These are phyloP conservation scores for Penicillium sp. DNA, from an alignment of 2,329 filamentous ascomycete genomes.

Conservation along the genomic window DNA sequence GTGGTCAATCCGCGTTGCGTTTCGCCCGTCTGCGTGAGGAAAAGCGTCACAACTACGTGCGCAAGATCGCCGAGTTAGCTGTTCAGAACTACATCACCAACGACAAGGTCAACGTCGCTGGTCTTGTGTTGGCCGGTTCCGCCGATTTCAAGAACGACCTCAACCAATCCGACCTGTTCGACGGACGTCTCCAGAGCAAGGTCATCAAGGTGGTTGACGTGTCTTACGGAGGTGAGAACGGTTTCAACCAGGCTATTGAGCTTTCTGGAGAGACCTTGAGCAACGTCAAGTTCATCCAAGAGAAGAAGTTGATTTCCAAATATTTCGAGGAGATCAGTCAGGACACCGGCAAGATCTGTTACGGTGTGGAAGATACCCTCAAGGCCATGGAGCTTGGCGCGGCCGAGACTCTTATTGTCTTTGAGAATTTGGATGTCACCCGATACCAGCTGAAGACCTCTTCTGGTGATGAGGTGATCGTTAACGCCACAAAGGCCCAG, in stretches of 20 bases:
- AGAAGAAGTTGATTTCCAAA: conserved; percentile 98
- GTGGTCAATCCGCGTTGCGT: conserved; percentile 99
- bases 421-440: conserved; percentile 93
- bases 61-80: conserved; percentile 95
- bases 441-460: conserved; percentile 86
- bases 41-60: conserved; percentile 99
- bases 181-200: conserved; percentile 84
- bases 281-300: conserved; percentile 99
- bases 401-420: conserved; percentile 91
- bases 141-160: conserved; percentile 99
- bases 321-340: conserved; percentile 99
- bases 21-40: conserved; percentile 99
- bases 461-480: conserved; percentile 66
- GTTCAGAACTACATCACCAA: conserved; percentile 99
- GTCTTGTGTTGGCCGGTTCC: conserved; percentile 91
- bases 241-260: conserved; percentile 99
- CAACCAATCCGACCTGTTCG: conserved; percentile 96
- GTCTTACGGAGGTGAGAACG: conserved; percentile 97
- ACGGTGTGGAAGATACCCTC: conserved; percentile 95
- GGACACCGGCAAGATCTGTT: conserved; percentile 95
- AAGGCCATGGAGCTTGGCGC: conserved; percentile 96
- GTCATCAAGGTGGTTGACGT: conserved; percentile 99
- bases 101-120: conserved; percentile 97
- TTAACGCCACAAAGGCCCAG: conserved; percentile 86
- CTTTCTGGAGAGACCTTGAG: conserved; percentile 90